phyloP scores from a whole-genome alignment of 805 yeast genomes.

The Barnettozyma sucrosica region DNA sequence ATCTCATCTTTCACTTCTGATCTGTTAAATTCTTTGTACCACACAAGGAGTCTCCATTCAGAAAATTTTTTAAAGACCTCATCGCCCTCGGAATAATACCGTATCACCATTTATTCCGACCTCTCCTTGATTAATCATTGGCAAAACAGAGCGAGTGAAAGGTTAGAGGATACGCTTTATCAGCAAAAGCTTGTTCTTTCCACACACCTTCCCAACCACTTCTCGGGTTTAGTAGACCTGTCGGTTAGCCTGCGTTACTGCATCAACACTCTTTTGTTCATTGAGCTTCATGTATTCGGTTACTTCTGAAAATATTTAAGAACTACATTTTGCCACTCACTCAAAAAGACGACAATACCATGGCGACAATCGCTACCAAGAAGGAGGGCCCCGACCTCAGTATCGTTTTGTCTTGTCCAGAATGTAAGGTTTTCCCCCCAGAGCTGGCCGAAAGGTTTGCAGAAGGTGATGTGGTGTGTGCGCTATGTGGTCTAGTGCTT shows the following conservation, averaged over 20 bases:
- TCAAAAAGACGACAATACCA: conserved; percentile 3
- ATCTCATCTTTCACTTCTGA: neutral
- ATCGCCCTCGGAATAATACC: conserved; percentile 2
- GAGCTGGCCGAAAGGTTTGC: conserved; percentile 91
- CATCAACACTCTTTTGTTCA: neutral
- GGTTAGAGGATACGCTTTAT: neutral
- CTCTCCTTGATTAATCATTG: too few relatives aligned
- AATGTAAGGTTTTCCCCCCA: conserved; percentile 93
- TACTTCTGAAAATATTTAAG: neutral
- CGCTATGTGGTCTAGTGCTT: conserved; percentile 89
- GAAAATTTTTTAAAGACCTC: neutral
- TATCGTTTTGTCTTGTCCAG: conserved; percentile 89
- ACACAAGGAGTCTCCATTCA: too few relatives aligned
- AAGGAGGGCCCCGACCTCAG: conserved; percentile 73
- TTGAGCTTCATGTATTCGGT: conserved; percentile 5
- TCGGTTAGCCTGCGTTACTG: neutral
- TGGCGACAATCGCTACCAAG: conserved; percentile 8
- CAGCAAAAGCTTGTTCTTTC: neutral
- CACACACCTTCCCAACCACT: neutral
- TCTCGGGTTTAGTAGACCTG: neutral
- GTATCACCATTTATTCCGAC: neutral
- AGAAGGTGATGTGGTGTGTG: conserved; percentile 98
- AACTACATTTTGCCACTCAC: neutral
- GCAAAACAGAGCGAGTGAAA: too few relatives aligned
- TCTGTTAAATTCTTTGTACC: neutral